Conservation (phyloP, 768 basidiomycete genomes). For the Wakefieldia striispora region DNA sequence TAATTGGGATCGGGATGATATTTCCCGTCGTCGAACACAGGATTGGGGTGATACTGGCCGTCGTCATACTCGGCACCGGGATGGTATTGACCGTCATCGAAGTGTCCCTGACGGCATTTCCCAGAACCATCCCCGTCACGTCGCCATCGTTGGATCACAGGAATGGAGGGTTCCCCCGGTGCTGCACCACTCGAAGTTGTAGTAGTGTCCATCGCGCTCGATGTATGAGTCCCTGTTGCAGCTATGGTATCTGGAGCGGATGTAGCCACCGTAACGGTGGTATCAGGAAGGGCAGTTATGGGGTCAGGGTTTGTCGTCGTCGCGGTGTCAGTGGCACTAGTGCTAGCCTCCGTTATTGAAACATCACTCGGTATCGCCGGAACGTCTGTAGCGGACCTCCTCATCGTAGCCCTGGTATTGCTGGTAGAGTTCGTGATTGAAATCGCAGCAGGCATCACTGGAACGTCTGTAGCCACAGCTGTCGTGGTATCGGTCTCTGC, state of each 20-base stretch:
- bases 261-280: neutral
- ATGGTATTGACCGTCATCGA: conserved; percentile 19
- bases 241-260: neutral
- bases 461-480: neutral
- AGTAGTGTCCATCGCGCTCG: neutral
- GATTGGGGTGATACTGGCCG: conserved; percentile 5
- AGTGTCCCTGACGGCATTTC: neutral
- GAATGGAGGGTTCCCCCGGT: neutral
- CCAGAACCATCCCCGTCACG: neutral
- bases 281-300: too few relatives aligned
- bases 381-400: neutral
- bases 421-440: neutral
- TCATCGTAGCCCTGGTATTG: neutral
- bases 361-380: too few relatives aligned
- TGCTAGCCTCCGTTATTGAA: neutral
- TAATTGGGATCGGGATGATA: neutral
- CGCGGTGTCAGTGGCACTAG: neutral
- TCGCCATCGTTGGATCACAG: neutral
- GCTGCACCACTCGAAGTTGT: neutral
- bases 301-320: neutral
- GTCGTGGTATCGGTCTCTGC: too few relatives aligned
- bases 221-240: neutral
- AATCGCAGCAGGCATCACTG: neutral
- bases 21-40: conserved; percentile 6
- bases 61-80: neutral